phyloP scores from a whole-genome alignment of 2,329 filamentous ascomycete genomes.

The Monascus ruber region DNA sequence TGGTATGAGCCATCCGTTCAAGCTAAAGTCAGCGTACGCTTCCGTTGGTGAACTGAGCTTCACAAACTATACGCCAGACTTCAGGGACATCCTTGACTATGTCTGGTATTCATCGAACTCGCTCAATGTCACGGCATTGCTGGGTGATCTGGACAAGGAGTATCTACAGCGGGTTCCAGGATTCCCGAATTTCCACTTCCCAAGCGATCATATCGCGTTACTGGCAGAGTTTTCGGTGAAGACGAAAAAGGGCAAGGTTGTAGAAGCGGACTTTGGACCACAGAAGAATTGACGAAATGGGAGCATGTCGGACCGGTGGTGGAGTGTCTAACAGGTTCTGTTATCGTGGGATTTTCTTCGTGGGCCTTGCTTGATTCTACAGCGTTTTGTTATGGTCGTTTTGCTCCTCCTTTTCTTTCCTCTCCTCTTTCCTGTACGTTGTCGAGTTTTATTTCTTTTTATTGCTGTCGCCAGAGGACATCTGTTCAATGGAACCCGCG shows the following conservation, averaged over 20 bases:
- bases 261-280: conserved; percentile 52
- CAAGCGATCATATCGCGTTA: conserved; percentile 81
- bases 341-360: conserved; percentile 27
- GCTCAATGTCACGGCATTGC: conserved; percentile 68
- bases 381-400: background rate
- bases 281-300: conserved; percentile 28
- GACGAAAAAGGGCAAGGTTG: conserved; percentile 65
- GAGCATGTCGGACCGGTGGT: conserved; percentile 20
- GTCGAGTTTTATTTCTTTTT: conserved; percentile 14
- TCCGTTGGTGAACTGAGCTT: conserved; percentile 78
- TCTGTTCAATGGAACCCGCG: conserved; percentile 6
- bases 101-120: conserved; percentile 95
- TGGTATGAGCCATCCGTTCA: conserved; percentile 91
- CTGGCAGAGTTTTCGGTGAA: conserved; percentile 86
- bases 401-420: conserved; percentile 1
- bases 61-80: conserved; percentile 95
- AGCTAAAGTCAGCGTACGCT: conserved; percentile 78
- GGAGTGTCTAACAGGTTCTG: conserved; percentile 25
- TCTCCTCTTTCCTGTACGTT: conserved; percentile 4
- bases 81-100: conserved; percentile 86
- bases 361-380: conserved; percentile 10
- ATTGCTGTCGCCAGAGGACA: conserved; percentile 10
- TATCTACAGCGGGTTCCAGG: conserved; percentile 80
- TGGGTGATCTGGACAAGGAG: conserved; percentile 75
- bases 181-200: conserved; percentile 91